Conservation (phyloP, 371 early-diverging fungal species). For the Circinella umbellata region DNA sequence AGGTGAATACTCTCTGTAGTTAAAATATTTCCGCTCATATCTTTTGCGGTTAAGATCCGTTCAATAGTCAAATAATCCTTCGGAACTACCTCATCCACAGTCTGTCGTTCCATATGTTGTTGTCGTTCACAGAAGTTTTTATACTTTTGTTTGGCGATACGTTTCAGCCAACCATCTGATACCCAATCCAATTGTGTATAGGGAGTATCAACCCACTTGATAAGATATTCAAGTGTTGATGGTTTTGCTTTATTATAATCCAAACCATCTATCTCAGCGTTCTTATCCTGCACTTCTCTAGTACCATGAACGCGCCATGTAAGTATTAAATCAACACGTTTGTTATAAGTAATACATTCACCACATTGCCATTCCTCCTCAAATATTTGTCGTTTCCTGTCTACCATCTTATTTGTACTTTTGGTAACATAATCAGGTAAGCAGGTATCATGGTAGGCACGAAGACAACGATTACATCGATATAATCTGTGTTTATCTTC, state of each 20-base stretch:
- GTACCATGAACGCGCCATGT: constrained; percentile 13
- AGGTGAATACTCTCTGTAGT: background rate
- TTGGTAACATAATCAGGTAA: constrained; percentile 9
- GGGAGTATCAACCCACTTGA: constrained; percentile 63
- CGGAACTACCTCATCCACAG: constrained; percentile 30
- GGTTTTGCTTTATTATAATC: background rate
- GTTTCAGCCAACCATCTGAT: constrained; percentile 46
- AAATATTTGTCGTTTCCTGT: background rate
- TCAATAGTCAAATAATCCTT: constrained; percentile 51
- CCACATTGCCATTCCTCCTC: constrained; percentile 38
- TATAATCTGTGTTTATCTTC: constrained; percentile 18
- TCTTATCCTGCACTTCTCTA: background rate
- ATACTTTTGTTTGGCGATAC: constrained; percentile 25
- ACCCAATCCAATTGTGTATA: constrained; percentile 67
- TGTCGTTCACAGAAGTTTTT: constrained; percentile 29
- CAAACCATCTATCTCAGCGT: too few species aligned
- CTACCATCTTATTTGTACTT: background rate
- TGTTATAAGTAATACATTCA: constrained; percentile 37
- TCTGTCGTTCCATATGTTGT: constrained; percentile 19
- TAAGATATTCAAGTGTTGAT: constrained; percentile 24
- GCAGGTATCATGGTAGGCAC: constrained; percentile 44
- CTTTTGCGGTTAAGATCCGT: constrained; percentile 49
- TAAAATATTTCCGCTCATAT: constrained; percentile 30
- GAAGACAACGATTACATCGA: constrained; percentile 43
- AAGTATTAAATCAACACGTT: constrained; percentile 10